Percentiles rank a stretch among this genome's conserved stretches.
Evolutionary conservation across 495 filamentous ascomycete genomes (phyloP).

Genomic region (Parachaetomium inaequale): DNA sequence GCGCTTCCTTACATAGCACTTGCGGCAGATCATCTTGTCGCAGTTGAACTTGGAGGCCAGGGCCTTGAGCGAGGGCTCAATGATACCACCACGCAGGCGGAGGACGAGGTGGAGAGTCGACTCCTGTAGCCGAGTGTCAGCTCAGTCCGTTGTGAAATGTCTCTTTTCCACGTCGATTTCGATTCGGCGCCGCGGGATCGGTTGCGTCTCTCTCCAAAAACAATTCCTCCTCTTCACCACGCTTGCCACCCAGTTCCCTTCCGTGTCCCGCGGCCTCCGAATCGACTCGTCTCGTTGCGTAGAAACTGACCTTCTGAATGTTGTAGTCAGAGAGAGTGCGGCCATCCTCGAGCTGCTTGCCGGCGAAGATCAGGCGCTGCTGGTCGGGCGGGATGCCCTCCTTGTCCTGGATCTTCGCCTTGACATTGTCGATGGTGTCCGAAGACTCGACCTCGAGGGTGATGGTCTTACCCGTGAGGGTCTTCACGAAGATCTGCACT

Average conservation of each 20-base stretch:
- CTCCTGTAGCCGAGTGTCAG: conserved; percentile 58
- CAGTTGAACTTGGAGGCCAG: conserved; percentile 99
- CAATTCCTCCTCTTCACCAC: conserved; percentile 7
- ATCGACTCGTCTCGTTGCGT: conserved; percentile 8
- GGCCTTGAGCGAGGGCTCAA: conserved; percentile 98
- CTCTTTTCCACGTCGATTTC: neutral
- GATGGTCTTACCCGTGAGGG: conserved; percentile 99
- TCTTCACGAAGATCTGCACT: conserved; percentile 82
- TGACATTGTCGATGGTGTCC: conserved; percentile 99
- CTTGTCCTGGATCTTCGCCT: conserved; percentile 98
- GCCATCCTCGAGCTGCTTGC: conserved; percentile 99
- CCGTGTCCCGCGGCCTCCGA: conserved; percentile 8
- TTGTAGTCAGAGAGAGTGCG: conserved; percentile 98
- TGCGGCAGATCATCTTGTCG: conserved; percentile 99
- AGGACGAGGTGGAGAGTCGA: conserved; percentile 98
- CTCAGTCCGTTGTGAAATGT: neutral
- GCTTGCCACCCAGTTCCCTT: neutral
- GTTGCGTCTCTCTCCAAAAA: neutral
- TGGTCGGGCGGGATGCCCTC: conserved; percentile 99
- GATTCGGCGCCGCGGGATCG: conserved; percentile 6
- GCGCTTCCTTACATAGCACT: conserved; percentile 65
- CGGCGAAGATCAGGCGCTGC: conserved; percentile 98
- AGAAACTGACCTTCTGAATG: conserved; percentile 91
- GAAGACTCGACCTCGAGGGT: conserved; percentile 98
- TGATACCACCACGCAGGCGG: conserved; percentile 98